Conservation (phyloP, 73 alveolate species). For the Paramecium sexaurelia region DNA sequence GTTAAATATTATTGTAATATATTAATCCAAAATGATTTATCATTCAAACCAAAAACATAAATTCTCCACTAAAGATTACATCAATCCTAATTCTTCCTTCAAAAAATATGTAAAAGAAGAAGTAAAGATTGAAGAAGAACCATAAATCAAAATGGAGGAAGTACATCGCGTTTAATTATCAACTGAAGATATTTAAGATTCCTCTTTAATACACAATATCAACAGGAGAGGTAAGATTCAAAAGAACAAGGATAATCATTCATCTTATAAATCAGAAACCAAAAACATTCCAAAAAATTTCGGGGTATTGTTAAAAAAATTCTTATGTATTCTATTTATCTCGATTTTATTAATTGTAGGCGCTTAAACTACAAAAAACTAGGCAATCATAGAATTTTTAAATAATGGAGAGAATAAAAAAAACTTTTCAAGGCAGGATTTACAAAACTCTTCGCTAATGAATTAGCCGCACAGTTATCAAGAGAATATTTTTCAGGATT, state of each 20-base stretch:
- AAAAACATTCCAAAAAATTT: constrained; percentile 52
- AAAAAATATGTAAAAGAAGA: neutral
- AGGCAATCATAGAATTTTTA: neutral
- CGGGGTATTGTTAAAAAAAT: constrained; percentile 44
- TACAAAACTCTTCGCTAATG: constrained; percentile 9
- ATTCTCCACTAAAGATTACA: neutral
- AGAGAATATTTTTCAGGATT: constrained; percentile 48
- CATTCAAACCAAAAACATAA: neutral
- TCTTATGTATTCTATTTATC: constrained; percentile 8
- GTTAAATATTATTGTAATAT: neutral
- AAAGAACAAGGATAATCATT: neutral
- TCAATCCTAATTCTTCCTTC: constrained; percentile 13
- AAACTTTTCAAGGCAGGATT: constrained; percentile 42
- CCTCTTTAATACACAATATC: neutral
- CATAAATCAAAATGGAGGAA: neutral
- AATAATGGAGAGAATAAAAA: constrained; percentile 38
- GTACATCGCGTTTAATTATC: neutral
- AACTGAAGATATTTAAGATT: neutral
- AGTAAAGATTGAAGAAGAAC: neutral
- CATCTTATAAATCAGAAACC: constrained; percentile 38
- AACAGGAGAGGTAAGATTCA: neutral
- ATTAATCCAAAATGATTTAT: neutral
- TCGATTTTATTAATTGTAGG: neutral
- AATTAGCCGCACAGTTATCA: neutral
- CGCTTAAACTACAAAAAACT: neutral